Evolutionary conservation across 148 eudicot species (phyloP).

Genomic region (Cornus florida): DNA sequence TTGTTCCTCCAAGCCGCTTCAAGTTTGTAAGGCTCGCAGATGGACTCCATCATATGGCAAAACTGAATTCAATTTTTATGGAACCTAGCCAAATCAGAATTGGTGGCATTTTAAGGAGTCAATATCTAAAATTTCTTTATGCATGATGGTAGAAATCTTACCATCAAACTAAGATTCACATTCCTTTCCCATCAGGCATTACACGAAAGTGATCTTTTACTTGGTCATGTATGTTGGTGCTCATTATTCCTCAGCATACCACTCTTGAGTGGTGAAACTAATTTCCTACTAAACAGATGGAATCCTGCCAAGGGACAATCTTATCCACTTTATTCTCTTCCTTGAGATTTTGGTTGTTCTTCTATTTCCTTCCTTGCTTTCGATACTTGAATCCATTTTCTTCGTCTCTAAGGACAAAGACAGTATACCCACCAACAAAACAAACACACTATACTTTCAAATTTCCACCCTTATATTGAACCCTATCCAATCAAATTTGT

Average conservation of each 20-base stretch:
- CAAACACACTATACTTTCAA: too few species aligned
- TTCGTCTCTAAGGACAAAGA: background rate
- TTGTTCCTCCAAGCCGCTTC: background rate
- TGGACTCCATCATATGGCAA: background rate
- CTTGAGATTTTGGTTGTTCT: background rate
- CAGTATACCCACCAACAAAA: too few species aligned
- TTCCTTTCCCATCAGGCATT: background rate
- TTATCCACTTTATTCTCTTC: background rate
- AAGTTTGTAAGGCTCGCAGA: background rate
- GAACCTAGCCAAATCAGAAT: background rate
- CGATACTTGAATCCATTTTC: background rate
- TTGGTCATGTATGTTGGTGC: slow-evolving; percentile 1
- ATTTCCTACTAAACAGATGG: background rate
- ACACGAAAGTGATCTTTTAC: background rate
- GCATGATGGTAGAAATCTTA: background rate
- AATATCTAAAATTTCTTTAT: background rate
- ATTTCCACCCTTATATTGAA: background rate
- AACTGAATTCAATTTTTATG: background rate
- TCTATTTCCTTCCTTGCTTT: slow-evolving; percentile 6
- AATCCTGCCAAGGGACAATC: background rate
- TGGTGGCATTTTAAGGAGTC: background rate
- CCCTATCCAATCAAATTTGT: background rate
- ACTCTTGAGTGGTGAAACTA: background rate
- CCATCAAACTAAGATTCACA: background rate
- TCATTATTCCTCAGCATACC: background rate